Percentiles rank a stretch among this genome's conserved stretches.
Evolutionary conservation across 1,284 basidiomycete species (phyloP).

Genomic region (Phlebopus sp.): DNA sequence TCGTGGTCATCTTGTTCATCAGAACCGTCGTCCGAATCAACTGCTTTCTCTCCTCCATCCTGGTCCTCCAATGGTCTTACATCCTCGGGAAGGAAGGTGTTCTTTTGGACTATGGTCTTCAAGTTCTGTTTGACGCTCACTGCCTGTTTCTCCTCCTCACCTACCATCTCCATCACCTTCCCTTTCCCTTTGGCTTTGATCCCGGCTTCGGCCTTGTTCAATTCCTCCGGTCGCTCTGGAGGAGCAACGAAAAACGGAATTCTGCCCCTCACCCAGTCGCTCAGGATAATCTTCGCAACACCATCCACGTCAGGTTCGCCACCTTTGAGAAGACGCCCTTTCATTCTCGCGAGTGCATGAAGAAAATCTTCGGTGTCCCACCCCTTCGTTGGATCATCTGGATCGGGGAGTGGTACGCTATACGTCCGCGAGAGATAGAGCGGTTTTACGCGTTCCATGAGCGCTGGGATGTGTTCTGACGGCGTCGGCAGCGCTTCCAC

Average conservation of each 20-base stretch:
- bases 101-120: conserved; percentile 82
- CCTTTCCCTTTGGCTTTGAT: conserved; percentile 38
- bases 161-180: conserved; percentile 36
- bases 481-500: conserved; percentile 95
- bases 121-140: conserved; percentile 72
- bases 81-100: conserved; percentile 74
- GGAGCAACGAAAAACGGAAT: conserved; percentile 88
- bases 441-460: conserved; percentile 89
- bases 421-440: conserved; percentile 94
- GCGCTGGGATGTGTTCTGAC: conserved; percentile 87
- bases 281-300: conserved; percentile 92
- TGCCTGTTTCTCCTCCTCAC: conserved; percentile 36
- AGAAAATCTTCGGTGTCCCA: conserved; percentile 83
- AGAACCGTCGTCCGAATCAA: conserved; percentile 27
- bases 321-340: conserved; percentile 89
- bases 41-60: conserved; percentile 25
- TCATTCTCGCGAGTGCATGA: conserved; percentile 84
- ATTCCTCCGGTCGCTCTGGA: conserved; percentile 67
- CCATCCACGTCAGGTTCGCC: conserved; percentile 94
- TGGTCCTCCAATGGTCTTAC: conserved; percentile 57
- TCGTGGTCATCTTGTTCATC: conserved; percentile 33
- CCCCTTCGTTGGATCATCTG: conserved; percentile 44
- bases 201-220: conserved; percentile 64
- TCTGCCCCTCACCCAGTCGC: conserved; percentile 97
- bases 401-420: conserved; percentile 65